Evolutionary conservation across 331 rosid species (phyloP).

Genomic region (Malus hybrid): DNA sequence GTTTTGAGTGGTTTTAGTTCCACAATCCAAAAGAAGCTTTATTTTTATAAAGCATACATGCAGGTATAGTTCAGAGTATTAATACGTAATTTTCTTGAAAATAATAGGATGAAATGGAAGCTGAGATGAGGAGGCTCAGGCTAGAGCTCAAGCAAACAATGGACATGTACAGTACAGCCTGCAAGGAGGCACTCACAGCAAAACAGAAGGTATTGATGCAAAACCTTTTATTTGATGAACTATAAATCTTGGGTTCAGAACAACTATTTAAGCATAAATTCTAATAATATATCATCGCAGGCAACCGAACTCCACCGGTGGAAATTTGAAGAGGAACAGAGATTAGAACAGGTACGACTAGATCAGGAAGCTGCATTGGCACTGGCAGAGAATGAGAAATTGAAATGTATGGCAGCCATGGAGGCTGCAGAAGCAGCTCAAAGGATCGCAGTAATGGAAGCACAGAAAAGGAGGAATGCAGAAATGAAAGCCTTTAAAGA

Average conservation of each 20-base stretch:
- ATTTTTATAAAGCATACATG: background rate
- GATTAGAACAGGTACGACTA: conserved; percentile 29
- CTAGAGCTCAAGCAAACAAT: conserved; percentile 69
- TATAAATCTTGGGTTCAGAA: background rate
- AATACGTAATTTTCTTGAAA: conserved; percentile 2
- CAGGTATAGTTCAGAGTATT: background rate
- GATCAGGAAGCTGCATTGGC: conserved; percentile 55
- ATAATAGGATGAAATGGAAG: conserved; percentile 63
- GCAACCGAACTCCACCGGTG: conserved; percentile 52
- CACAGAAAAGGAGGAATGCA: conserved; percentile 38
- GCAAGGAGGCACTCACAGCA: conserved; percentile 65
- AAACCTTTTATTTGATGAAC: background rate
- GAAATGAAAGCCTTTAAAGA: conserved; percentile 38
- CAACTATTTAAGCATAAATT: background rate
- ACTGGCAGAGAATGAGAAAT: conserved; percentile 50
- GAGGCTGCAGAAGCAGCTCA: conserved; percentile 60
- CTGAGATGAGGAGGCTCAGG: conserved; percentile 73
- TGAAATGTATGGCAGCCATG: conserved; percentile 43
- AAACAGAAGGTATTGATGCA: conserved; percentile 35
- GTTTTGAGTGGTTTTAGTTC: background rate
- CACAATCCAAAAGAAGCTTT: background rate
- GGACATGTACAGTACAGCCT: conserved; percentile 73
- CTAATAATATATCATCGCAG: conserved; percentile 22
- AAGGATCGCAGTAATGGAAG: conserved; percentile 41
- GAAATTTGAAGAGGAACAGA: conserved; percentile 54